Percentiles rank a stretch among this genome's conserved stretches.
Evolutionary conservation across 306 rosid species (phyloP).

Genomic region (Sesbania bispinosa): DNA sequence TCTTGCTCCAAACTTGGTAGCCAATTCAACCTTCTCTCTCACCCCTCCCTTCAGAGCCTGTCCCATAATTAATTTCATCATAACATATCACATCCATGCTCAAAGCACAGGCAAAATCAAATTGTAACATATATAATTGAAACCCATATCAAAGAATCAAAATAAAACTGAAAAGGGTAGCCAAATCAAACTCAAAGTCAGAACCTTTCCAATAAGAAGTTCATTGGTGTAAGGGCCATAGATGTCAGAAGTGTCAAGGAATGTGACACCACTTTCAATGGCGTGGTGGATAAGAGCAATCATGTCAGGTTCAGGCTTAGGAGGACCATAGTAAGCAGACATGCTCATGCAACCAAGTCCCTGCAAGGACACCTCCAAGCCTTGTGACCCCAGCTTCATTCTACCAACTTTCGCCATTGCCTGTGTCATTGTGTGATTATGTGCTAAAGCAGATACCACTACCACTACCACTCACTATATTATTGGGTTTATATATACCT

Average conservation of each 20-base stretch:
- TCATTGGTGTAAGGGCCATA: conserved; percentile 61
- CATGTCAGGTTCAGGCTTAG: too few relatives aligned
- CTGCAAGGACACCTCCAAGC: conserved; percentile 52
- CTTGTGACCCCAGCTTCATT: conserved; percentile 56
- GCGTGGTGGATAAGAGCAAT: too few relatives aligned
- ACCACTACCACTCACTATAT: too few relatives aligned
- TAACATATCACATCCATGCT: background rate
- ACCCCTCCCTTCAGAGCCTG: conserved; percentile 38
- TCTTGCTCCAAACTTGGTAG: conserved; percentile 49
- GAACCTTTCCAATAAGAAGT: conserved; percentile 55
- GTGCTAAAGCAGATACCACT: too few relatives aligned
- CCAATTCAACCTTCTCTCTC: too few relatives aligned
- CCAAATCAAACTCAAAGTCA: too few relatives aligned
- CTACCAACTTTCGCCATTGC: conserved; percentile 42
- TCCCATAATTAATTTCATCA: background rate
- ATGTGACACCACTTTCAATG: too few relatives aligned
- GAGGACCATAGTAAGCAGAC: conserved; percentile 56
- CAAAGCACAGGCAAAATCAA: background rate
- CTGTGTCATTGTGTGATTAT: background rate
- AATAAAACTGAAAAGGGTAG: background rate
- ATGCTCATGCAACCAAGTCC: conserved; percentile 71
- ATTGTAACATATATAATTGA: too few relatives aligned
- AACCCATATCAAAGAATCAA: background rate
- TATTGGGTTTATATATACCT: too few relatives aligned
- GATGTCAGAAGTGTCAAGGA: conserved; percentile 59